phyloP scores from a whole-genome alignment of 2,329 filamentous ascomycete species.

The Sporothrix mexicana region DNA sequence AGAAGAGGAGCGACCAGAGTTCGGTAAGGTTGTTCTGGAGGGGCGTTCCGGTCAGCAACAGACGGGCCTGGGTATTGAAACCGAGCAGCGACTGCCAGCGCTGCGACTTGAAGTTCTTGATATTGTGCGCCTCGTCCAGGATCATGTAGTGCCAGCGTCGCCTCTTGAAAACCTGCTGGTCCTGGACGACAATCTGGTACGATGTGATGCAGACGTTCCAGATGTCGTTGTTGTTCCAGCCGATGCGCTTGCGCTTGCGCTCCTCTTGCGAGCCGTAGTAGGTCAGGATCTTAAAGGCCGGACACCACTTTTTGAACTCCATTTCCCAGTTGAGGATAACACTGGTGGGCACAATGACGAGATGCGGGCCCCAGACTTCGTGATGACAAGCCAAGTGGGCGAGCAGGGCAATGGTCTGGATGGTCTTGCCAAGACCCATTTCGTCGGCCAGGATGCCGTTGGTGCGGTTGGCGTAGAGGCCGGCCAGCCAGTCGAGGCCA shows the following conservation, averaged over 20 bases:
- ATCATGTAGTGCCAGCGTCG: slow-evolving; percentile 98
- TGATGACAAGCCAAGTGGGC: slow-evolving; percentile 91
- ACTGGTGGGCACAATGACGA: slow-evolving; percentile 95
- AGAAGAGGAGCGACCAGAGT: slow-evolving; percentile 95
- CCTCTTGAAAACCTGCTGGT: slow-evolving; percentile 91
- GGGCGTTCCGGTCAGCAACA: slow-evolving; percentile 91
- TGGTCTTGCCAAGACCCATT: slow-evolving; percentile 98
- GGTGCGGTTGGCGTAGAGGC: slow-evolving; percentile 87
- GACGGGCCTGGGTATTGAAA: slow-evolving; percentile 86
- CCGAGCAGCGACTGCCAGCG: slow-evolving; percentile 94
- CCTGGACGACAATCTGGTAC: slow-evolving; percentile 93
- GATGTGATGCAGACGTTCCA: slow-evolving; percentile 99
- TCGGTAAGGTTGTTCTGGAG: slow-evolving; percentile 97
- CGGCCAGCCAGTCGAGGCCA: slow-evolving; percentile 95
- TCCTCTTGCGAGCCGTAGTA: slow-evolving; percentile 97
- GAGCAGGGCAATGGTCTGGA: slow-evolving; percentile 93
- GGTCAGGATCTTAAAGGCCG: slow-evolving; percentile 95
- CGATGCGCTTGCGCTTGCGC: slow-evolving; percentile 84
- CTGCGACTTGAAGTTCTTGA: slow-evolving; percentile 99
- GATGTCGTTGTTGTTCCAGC: slow-evolving; percentile 90
- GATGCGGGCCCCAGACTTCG: slow-evolving; percentile 91
- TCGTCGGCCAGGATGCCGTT: slow-evolving; percentile 98
- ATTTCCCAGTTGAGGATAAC: slow-evolving; percentile 99
- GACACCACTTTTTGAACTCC: slow-evolving; percentile 99
- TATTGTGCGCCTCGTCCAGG: slow-evolving; percentile 97